Evolutionary conservation across 495 filamentous ascomycete genomes (phyloP), one percentile per base, ranked within the genome.

Genomic region (Xanthoparmelia taractica): DNA sequence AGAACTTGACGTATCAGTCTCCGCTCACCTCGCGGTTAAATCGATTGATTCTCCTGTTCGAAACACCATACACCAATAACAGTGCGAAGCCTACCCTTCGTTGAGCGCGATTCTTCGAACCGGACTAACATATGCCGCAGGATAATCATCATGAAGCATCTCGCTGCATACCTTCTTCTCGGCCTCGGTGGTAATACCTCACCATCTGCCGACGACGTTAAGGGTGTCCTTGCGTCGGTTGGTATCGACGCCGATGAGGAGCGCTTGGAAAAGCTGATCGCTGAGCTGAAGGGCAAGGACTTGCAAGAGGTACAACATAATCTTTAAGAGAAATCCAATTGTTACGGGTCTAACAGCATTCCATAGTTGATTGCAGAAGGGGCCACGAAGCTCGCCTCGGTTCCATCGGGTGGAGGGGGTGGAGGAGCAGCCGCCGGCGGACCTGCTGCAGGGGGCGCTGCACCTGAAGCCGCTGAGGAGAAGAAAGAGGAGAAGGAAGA

Each of bases 81-180:
- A 52, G 61, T 58, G 29, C 55, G 56, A 33, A 63, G 25, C 41
- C 33, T 33, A 50, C 56, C 40, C 58, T 13, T 34, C 40, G 4
- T 37, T 52, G 20, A 2, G 52, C 13, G 33, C 45, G 43, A 41
- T 29, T 61, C 27, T n/a, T 25, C 15, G 27, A 33, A 34, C 2
- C 38, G 60, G 20, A 64, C 48, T 63, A 18, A 68, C 17, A 20
- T 27, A 56, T 40, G 12, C 43, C 61, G 60, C 43, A 65, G 63
- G 37, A 77, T 69, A 76, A 73, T 78, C 80, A 93, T 87, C 90
- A 98, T 98, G 94, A 98, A 97, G 92, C 87, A 97, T 81, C 88
- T 98, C 81, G 95, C 94, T 75, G 92, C 94, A 74, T 98, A 96
- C 86, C 90, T 98, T 72, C 94, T 98, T 76, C 87, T 97, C 78